phyloP scores from a whole-genome alignment of 2,329 filamentous ascomycete species.

The Pestalotiopsis fici region DNA sequence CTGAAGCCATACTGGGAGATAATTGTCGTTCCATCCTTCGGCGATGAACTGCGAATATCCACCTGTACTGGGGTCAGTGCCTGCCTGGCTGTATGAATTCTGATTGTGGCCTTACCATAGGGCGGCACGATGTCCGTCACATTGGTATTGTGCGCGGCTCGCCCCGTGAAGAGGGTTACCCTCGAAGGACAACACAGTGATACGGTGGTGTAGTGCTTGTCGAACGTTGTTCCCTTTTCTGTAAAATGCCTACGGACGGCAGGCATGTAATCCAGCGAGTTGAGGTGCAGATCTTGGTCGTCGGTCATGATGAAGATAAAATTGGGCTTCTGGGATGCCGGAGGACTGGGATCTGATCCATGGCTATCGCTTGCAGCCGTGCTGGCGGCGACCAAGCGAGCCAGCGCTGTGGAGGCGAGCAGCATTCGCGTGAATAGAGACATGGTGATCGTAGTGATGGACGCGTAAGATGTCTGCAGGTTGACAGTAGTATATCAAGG shows the following conservation, averaged over 20 bases:
- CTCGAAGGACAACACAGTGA: slow-evolving; percentile 59
- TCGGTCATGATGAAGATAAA: slow-evolving; percentile 64
- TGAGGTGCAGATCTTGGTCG: slow-evolving; percentile 59
- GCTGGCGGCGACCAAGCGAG: neutral
- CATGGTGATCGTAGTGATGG: neutral
- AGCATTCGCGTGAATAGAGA: neutral
- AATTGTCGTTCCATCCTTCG: slow-evolving; percentile 55
- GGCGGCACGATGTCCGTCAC: slow-evolving; percentile 54
- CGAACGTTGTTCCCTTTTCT: slow-evolving; percentile 54
- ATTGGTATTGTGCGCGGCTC: slow-evolving; percentile 64
- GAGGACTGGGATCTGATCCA: neutral
- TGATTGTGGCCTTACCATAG: slow-evolving; percentile 42
- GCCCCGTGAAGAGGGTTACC: slow-evolving; percentile 59
- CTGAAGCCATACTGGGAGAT: slow-evolving; percentile 59
- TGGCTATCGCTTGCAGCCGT: neutral
- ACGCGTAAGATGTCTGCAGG: neutral
- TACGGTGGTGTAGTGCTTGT: slow-evolving; percentile 58
- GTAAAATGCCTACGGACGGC: slow-evolving; percentile 50
- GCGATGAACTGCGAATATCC: slow-evolving; percentile 56
- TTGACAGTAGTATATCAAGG: neutral
- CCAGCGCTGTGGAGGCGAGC: neutral
- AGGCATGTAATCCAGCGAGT: slow-evolving; percentile 57
- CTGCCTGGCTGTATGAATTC: slow-evolving; percentile 35
- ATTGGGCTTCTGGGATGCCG: slow-evolving; percentile 37
- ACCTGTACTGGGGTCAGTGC: slow-evolving; percentile 32